Conservation (phyloP, 2,329 filamentous ascomycete species). For the Aureobasidium sp. region DNA sequence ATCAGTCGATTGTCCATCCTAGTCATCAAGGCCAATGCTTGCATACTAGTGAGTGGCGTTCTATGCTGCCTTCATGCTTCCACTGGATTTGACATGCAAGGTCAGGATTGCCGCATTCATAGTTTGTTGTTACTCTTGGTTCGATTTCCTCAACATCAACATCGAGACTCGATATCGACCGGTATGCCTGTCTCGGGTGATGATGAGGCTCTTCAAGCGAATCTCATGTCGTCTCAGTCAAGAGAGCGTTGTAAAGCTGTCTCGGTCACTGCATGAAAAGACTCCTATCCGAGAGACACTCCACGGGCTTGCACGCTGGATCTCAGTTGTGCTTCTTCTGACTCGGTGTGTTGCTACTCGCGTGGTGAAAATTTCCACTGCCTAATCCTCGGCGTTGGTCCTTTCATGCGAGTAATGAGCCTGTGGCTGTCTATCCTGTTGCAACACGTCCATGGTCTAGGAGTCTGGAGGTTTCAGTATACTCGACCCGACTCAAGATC, state of each 20-base stretch:
- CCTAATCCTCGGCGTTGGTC: neutral
- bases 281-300: neutral
- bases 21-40: neutral
- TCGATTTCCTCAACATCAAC: neutral
- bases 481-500: neutral
- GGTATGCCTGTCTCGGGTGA: neutral
- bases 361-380: neutral
- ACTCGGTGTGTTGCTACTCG: neutral
- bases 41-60: slow-evolving; percentile 1
- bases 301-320: neutral
- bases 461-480: neutral
- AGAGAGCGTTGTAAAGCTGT: neutral
- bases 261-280: neutral
- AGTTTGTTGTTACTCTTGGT: neutral
- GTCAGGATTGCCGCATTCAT: neutral
- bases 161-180: neutral
- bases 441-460: neutral
- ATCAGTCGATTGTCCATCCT: neutral
- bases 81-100: neutral
- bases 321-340: neutral
- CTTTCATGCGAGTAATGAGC: neutral
- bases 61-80: neutral
- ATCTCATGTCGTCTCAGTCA: neutral
- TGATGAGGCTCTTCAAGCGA: neutral
- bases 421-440: neutral